These are phyloP conservation scores for Gloeopeniophorella convolvens DNA, from an alignment of 768 basidiomycete species.

Conservation along the genomic window DNA sequence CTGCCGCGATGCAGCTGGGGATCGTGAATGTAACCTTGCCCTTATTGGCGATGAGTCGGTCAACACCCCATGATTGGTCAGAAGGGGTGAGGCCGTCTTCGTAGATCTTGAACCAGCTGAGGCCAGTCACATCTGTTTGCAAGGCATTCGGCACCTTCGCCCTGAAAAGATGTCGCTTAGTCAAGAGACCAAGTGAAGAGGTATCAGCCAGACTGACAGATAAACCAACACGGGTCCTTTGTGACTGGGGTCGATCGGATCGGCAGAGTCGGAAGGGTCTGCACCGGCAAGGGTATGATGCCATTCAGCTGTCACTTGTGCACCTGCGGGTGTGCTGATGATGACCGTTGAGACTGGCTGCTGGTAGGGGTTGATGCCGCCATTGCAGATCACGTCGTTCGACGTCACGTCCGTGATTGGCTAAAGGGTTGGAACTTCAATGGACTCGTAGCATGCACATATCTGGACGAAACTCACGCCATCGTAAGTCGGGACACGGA, in stretches of 20 bases:
- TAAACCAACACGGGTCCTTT: constrained; percentile 48
- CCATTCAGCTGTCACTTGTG: constrained; percentile 47
- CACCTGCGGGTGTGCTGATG: constrained; percentile 46
- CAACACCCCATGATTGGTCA: constrained; percentile 39
- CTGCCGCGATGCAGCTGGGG: constrained; percentile 24
- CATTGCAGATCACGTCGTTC: constrained; percentile 52
- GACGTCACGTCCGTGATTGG: constrained; percentile 52
- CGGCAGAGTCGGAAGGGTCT: constrained; percentile 39
- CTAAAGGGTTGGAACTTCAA: constrained; percentile 24
- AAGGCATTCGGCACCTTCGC: constrained; percentile 41
- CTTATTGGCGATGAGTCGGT: constrained; percentile 40
- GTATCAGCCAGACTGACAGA: constrained; percentile 35
- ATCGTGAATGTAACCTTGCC: constrained; percentile 38
- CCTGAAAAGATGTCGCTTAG: no score
- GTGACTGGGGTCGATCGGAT: constrained; percentile 45
- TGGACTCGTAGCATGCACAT: not conserved
- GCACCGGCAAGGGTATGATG: constrained; percentile 43
- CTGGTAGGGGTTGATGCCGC: constrained; percentile 50
- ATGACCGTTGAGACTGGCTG: constrained; percentile 39
- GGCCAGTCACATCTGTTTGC: constrained; percentile 39
- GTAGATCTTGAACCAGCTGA: constrained; percentile 51
- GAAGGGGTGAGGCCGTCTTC: constrained; percentile 35
- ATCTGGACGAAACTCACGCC: constrained; percentile 34
- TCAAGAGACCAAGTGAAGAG: no score
- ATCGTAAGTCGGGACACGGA: constrained; percentile 43